Evolutionary conservation across 192 early-diverging fungal genomes (phyloP).

Genomic region (Piromyces finnis): DNA sequence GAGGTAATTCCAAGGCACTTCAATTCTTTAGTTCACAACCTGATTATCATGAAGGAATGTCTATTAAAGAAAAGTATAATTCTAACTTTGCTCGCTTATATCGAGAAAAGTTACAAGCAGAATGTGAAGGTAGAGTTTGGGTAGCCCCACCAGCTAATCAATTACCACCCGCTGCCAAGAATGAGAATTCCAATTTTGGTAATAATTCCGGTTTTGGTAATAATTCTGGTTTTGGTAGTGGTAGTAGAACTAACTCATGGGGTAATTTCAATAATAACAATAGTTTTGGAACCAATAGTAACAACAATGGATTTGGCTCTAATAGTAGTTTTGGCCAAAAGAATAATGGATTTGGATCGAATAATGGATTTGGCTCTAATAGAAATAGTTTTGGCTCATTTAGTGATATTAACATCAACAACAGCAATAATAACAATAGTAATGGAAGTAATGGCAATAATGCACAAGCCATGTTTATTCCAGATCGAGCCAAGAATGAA

Average conservation of each 20-base stretch:
- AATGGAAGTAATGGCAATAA: not conserved
- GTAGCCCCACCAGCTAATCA: conserved; percentile 3
- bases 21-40: conserved; percentile 70
- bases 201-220: too few species aligned
- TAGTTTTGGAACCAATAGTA: not conserved
- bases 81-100: conserved; percentile 68
- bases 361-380: conserved; percentile 1
- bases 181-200: too few species aligned
- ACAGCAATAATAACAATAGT: conserved; percentile 1
- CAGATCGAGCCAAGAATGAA: conserved; percentile 52
- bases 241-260: conserved; percentile 3
- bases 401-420: conserved; percentile 1
- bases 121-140: conserved; percentile 42
- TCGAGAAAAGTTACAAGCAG: conserved; percentile 70
- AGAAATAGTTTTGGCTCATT: not conserved
- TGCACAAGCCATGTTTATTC: not conserved
- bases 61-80: conserved; percentile 73
- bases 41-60: conserved; percentile 55
- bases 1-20: conserved; percentile 72
- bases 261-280: conserved; percentile 8
- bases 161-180: not conserved
- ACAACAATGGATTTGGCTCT: conserved; percentile 7
- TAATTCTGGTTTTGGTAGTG: not conserved
- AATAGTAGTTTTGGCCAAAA: not conserved
- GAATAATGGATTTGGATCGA: not conserved